Conservation (phyloP, 176 grass and related monocot genomes). For the Ensete glaucum region DNA sequence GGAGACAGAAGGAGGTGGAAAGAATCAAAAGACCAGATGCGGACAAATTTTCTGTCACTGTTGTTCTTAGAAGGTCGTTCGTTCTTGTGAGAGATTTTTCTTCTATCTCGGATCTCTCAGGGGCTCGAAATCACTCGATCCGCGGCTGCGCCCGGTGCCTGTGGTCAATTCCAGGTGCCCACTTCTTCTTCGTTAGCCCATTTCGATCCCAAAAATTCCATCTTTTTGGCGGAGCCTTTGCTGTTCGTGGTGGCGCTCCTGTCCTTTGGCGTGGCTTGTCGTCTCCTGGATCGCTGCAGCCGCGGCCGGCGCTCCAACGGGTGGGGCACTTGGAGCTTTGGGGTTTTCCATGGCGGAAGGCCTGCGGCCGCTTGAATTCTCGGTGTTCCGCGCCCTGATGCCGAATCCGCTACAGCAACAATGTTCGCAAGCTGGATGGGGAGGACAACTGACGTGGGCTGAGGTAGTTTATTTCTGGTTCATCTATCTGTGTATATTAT, state of each 20-base stretch:
- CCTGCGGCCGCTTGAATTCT: neutral
- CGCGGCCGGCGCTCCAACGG: neutral
- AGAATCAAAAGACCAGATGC: constrained; percentile 47
- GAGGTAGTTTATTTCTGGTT: neutral
- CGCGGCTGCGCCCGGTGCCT: neutral
- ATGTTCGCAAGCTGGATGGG: neutral
- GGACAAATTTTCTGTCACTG: constrained; percentile 65
- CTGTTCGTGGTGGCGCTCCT: neutral
- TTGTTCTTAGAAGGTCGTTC: constrained; percentile 44
- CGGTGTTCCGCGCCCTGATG: neutral
- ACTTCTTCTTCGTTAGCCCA: neutral
- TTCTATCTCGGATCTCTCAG: constrained; percentile 17
- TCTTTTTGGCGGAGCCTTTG: neutral
- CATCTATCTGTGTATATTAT: neutral
- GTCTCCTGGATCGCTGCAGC: neutral
- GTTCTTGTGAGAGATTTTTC: constrained; percentile 23
- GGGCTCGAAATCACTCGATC: constrained; percentile 12
- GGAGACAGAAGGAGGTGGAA: neutral
- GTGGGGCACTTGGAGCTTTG: neutral
- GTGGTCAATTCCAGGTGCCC: neutral
- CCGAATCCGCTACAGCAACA: neutral
- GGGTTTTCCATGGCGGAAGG: constrained; percentile 4
- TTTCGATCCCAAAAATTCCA: constrained; percentile 2
- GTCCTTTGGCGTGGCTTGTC: neutral
- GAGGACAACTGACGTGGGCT: neutral